Evolutionary conservation across 345 rosid species (phyloP).

Genomic region (Garcia nutans): DNA sequence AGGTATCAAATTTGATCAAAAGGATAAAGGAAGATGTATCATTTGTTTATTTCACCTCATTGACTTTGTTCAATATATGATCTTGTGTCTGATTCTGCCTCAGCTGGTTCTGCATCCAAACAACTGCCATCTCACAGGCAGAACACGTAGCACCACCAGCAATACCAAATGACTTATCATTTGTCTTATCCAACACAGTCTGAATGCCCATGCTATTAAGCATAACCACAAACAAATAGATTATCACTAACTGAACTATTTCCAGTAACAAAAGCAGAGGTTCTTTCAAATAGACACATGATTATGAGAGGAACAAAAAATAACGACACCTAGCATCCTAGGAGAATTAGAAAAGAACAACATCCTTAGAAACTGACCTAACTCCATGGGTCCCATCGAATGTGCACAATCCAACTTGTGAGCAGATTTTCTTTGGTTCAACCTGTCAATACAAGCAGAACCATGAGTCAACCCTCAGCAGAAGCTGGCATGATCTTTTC

Average conservation of each 20-base stretch:
- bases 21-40: neutral
- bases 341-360: neutral
- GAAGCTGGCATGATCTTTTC: neutral
- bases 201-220: slow-evolving; percentile 25
- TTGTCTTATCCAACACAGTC: slow-evolving; percentile 25
- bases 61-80: slow-evolving; percentile 15
- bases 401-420: slow-evolving; percentile 29
- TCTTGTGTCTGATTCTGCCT: slow-evolving; percentile 30
- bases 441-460: slow-evolving; percentile 19
- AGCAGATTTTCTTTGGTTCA: slow-evolving; percentile 27
- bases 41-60: slow-evolving; percentile 16
- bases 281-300: neutral
- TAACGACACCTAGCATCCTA: neutral
- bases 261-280: neutral
- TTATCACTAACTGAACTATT: neutral
- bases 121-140: slow-evolving; percentile 38
- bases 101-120: slow-evolving; percentile 34
- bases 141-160: slow-evolving; percentile 26
- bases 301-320: neutral
- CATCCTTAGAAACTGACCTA: slow-evolving; percentile 13
- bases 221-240: neutral
- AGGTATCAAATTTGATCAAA: neutral
- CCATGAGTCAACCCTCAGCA: neutral
- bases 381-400: slow-evolving; percentile 24
- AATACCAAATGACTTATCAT: slow-evolving; percentile 21